A percentile compares a stretch with the other conserved stretches of the same genome.
Evolutionary conservation across 2,329 filamentous ascomycete genomes (phyloP).

Genomic region (Aspergillus latus): DNA sequence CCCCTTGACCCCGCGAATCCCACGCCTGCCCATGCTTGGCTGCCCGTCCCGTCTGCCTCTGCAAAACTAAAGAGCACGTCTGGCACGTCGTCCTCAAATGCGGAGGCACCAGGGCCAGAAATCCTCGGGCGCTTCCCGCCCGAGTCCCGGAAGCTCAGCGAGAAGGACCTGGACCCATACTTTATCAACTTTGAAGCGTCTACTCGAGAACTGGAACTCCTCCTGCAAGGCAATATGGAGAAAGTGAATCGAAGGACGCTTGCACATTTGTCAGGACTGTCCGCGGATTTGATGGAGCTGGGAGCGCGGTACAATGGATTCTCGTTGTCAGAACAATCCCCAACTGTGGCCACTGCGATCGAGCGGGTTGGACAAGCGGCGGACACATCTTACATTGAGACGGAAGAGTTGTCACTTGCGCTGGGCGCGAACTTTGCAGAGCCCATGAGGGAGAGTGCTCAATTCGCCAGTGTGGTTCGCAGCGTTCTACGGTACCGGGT

Average conservation of each 20-base stretch:
- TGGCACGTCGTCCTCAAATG: slow-evolving; percentile 39
- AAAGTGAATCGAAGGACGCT: slow-evolving; percentile 91
- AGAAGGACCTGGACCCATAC: slow-evolving; percentile 92
- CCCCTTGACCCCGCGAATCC: slow-evolving; percentile 93
- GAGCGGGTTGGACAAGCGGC: slow-evolving; percentile 93
- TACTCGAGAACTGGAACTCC: slow-evolving; percentile 83
- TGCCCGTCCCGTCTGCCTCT: slow-evolving; percentile 80
- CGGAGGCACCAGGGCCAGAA: slow-evolving; percentile 59
- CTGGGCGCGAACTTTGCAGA: slow-evolving; percentile 95
- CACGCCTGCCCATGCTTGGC: slow-evolving; percentile 77
- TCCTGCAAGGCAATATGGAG: slow-evolving; percentile 91
- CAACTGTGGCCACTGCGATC: slow-evolving; percentile 85
- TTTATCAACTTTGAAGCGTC: slow-evolving; percentile 91
- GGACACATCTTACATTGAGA: slow-evolving; percentile 93
- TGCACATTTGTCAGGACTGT: slow-evolving; percentile 78
- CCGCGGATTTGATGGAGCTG: slow-evolving; percentile 85
- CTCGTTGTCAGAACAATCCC: slow-evolving; percentile 87
- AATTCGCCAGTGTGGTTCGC: slow-evolving; percentile 92
- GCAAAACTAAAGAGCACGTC: slow-evolving; percentile 72
- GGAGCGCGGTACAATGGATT: slow-evolving; percentile 97
- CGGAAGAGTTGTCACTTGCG: slow-evolving; percentile 81
- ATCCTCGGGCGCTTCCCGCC: slow-evolving; percentile 79
- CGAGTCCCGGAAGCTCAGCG: slow-evolving; percentile 70
- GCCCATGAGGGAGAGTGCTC: slow-evolving; percentile 95
- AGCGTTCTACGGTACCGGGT: slow-evolving; percentile 86